Conservation (phyloP, 73 alveolate species). For the Paramecium bursaria region DNA sequence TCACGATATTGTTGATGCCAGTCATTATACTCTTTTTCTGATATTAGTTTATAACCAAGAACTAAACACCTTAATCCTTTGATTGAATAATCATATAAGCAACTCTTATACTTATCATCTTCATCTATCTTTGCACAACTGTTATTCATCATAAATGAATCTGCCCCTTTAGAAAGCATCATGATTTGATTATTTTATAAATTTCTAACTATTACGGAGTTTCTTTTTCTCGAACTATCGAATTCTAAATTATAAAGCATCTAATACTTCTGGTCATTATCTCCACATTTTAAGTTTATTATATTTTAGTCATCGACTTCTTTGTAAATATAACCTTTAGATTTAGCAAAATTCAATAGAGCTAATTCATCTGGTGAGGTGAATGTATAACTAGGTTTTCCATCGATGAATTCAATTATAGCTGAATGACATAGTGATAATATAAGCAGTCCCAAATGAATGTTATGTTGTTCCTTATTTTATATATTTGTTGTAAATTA, state of each 20-base stretch:
- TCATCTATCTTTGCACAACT: too few species aligned
- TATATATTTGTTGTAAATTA: constrained; percentile 44
- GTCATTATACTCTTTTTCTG: constrained; percentile 75
- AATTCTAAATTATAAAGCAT: constrained; percentile 81
- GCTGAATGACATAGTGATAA: constrained; percentile 89
- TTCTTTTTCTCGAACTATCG: constrained; percentile 91
- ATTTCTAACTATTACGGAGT: constrained; percentile 87
- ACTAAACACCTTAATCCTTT: constrained; percentile 83
- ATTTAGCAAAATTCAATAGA: constrained; percentile 80
- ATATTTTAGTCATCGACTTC: constrained; percentile 62
- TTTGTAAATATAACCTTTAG: constrained; percentile 74
- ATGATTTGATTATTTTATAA: constrained; percentile 70
- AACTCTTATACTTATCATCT: too few species aligned
- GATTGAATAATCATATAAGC: constrained; percentile 65
- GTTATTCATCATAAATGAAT: constrained; percentile 85
- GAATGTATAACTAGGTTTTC: constrained; percentile 74
- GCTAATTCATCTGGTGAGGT: constrained; percentile 97
- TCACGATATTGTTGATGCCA: constrained; percentile 76
- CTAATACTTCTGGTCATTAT: constrained; percentile 70
- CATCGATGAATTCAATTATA: constrained; percentile 74
- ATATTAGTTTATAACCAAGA: constrained; percentile 76
- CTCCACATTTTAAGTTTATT: constrained; percentile 70
- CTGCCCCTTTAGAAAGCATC: constrained; percentile 95
- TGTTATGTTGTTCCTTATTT: constrained; percentile 73
- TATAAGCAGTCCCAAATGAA: too few species aligned